Percentiles rank a stretch among this genome's conserved stretches.
phyloP scores from a whole-genome alignment of 805 yeast species.

The Hanseniaspora guilliermondii region DNA sequence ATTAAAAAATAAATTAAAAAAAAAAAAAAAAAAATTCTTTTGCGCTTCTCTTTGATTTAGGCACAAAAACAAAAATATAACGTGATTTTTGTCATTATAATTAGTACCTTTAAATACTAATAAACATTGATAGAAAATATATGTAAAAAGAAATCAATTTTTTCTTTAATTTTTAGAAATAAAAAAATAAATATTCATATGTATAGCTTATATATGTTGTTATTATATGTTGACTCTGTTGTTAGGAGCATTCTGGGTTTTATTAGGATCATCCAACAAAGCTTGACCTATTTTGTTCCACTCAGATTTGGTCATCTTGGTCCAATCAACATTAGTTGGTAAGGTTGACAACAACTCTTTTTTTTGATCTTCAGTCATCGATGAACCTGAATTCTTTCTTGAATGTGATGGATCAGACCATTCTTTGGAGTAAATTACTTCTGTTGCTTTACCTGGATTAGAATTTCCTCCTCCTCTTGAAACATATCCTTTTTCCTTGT shows the following conservation, averaged over 20 bases:
- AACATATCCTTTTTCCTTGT: constrained; percentile 14
- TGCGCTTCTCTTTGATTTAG: no score
- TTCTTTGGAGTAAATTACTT: constrained; percentile 20
- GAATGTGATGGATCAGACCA: neutral
- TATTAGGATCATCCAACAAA: neutral
- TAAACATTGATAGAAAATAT: no score
- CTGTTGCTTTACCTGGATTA: constrained; percentile 20
- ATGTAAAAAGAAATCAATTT: no score
- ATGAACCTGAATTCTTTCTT: neutral
- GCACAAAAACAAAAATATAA: no score
- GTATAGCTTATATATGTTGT: neutral
- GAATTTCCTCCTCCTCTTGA: constrained; percentile 17
- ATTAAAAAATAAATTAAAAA: no score
- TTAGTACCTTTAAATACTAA: no score
- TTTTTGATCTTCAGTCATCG: constrained; percentile 5
- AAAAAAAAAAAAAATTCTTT: no score
- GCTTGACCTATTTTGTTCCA: constrained; percentile 5
- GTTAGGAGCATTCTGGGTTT: neutral
- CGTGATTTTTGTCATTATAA: no score
- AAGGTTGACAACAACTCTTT: neutral
- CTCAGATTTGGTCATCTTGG: constrained; percentile 4
- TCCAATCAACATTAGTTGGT: constrained; percentile 4
- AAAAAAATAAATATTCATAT: neutral
- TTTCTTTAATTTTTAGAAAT: no score
- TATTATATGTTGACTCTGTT: constrained; percentile 8